Conservation (phyloP, 192 early-diverging fungal species). For the Chytriomyces sp. region DNA sequence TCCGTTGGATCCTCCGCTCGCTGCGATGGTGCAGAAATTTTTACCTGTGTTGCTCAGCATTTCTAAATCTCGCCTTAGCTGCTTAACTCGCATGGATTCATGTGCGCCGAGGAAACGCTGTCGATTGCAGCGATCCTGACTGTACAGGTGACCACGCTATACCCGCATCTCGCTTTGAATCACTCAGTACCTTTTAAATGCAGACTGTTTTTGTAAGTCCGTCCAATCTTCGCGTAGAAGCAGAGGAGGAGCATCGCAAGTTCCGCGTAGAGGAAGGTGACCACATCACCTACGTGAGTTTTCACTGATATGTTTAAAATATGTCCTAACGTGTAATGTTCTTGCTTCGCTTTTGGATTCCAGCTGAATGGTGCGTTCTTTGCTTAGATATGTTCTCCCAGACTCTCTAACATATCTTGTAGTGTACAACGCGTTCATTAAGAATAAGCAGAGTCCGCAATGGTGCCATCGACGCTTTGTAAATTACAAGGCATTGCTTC, state of each 20-base stretch:
- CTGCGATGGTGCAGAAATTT: slow-evolving; percentile 53
- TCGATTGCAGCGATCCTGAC: slow-evolving; percentile 80
- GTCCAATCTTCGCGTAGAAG: slow-evolving; percentile 34
- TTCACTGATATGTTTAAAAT: background rate
- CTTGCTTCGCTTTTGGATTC: background rate
- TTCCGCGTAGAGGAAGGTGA: slow-evolving; percentile 77
- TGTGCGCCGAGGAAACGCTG: slow-evolving; percentile 73
- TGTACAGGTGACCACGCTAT: slow-evolving; percentile 59
- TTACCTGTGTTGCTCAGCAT: background rate
- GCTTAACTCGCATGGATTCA: slow-evolving; percentile 61
- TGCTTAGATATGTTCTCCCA: slow-evolving; percentile 2
- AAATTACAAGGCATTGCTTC: slow-evolving; percentile 64
- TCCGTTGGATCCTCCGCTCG: slow-evolving; percentile 73
- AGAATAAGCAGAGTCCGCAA: slow-evolving; percentile 35
- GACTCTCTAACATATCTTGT: slow-evolving; percentile 1
- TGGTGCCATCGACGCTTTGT: slow-evolving; percentile 59
- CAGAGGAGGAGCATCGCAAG: slow-evolving; percentile 63
- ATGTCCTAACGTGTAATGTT: background rate
- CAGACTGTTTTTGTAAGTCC: slow-evolving; percentile 42
- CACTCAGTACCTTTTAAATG: background rate
- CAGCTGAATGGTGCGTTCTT: background rate
- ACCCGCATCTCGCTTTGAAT: background rate
- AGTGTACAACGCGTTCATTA: slow-evolving; percentile 60
- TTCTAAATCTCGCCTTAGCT: slow-evolving; percentile 35
- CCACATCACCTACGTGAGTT: slow-evolving; percentile 40